Evolutionary conservation across 169 alveolate genomes (phyloP).

Genomic region (Cryptosporidium baileyi): DNA sequence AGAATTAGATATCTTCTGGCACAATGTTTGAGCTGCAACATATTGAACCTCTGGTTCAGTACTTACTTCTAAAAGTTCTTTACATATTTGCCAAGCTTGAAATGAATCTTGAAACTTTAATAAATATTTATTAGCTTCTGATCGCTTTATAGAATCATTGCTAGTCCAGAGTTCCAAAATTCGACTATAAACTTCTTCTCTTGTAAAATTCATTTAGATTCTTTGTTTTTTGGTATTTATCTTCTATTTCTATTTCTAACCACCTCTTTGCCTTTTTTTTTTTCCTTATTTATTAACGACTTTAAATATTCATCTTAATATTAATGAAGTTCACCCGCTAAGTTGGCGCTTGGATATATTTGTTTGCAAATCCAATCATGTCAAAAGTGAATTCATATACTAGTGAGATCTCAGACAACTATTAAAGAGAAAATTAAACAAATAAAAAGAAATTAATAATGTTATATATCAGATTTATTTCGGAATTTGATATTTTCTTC

Average conservation of each 20-base stretch:
- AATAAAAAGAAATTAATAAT: neutral
- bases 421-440: neutral
- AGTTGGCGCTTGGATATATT: too few species aligned
- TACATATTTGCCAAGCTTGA: constrained; percentile 59
- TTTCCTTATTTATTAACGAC: too few species aligned
- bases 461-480: too few species aligned
- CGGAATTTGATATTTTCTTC: too few species aligned
- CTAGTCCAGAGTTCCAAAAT: constrained; percentile 58
- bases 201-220: constrained; percentile 27
- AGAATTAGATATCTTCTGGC: constrained; percentile 33
- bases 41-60: constrained; percentile 54
- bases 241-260: neutral
- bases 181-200: constrained; percentile 16
- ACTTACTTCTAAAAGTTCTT: constrained; percentile 15
- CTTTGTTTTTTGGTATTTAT: neutral
- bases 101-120: constrained; percentile 40
- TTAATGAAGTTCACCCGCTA: too few species aligned
- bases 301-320: too few species aligned
- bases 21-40: constrained; percentile 66
- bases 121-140: constrained; percentile 63
- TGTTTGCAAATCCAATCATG: too few species aligned
- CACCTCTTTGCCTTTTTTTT: too few species aligned
- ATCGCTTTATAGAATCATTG: constrained; percentile 10
- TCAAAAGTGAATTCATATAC: too few species aligned
- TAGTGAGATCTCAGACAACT: too few species aligned